phyloP scores from a whole-genome alignment of 2,329 filamentous ascomycete genomes.

The Epichloe glyceriae region DNA sequence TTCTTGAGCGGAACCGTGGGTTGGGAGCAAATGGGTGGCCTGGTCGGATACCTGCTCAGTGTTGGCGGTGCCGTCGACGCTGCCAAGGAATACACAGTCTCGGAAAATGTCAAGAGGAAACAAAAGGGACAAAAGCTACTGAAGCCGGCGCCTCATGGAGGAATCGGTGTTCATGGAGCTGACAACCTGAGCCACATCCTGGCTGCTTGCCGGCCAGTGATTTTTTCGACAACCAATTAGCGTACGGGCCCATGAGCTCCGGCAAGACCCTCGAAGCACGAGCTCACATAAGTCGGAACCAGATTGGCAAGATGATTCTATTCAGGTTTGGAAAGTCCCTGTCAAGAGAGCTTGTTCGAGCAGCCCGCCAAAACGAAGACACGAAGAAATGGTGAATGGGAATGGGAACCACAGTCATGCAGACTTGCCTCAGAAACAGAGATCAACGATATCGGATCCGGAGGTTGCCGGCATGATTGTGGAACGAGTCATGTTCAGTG shows the following conservation, averaged over 20 bases:
- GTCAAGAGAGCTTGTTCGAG: constrained; percentile 19
- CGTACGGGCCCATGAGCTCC: constrained; percentile 57
- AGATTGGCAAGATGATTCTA: constrained; percentile 61
- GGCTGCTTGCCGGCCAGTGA: constrained; percentile 71
- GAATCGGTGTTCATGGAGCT: constrained; percentile 61
- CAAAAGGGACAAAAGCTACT: constrained; percentile 24
- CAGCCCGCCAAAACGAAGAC: constrained; percentile 23
- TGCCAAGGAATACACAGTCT: constrained; percentile 27
- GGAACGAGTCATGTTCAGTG: constrained; percentile 24
- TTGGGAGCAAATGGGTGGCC: constrained; percentile 67
- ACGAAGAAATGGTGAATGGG: constrained; percentile 8
- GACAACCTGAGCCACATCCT: constrained; percentile 69
- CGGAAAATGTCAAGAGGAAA: constrained; percentile 27
- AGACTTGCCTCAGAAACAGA: constrained; percentile 3
- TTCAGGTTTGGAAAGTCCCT: constrained; percentile 77
- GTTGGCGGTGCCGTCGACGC: constrained; percentile 54
- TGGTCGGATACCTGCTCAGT: constrained; percentile 76
- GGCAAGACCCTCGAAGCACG: constrained; percentile 25
- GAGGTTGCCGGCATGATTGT: constrained; percentile 19
- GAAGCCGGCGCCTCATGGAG: constrained; percentile 13
- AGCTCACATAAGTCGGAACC: constrained; percentile 31
- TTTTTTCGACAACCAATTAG: constrained; percentile 78
- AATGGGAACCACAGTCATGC: neutral
- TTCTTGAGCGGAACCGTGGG: constrained; percentile 69
- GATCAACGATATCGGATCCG: constrained; percentile 16